phyloP scores from a whole-genome alignment of 257 asterid species.

The Solanum medicagineum region DNA sequence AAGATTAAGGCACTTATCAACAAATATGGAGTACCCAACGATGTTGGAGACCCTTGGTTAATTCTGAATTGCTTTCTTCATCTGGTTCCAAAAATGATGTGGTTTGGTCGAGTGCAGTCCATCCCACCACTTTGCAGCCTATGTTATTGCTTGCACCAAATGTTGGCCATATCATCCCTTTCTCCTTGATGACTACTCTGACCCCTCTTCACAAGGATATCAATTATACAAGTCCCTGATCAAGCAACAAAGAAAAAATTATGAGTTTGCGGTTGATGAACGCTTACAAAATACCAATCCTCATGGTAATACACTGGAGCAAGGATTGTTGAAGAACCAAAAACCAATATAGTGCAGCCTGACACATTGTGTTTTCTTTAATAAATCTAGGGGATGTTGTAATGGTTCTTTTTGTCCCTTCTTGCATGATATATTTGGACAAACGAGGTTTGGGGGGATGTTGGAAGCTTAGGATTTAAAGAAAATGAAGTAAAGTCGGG shows the following conservation, averaged over 20 bases:
- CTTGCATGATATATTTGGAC: constrained; percentile 11
- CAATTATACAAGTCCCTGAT: constrained; percentile 7
- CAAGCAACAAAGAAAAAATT: constrained; percentile 20
- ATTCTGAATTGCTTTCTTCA: background rate
- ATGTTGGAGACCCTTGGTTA: no score
- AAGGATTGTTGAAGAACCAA: background rate
- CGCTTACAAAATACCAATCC: background rate
- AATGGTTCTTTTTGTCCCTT: constrained; percentile 15
- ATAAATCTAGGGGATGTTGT: constrained; percentile 16
- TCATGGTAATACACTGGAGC: constrained; percentile 8
- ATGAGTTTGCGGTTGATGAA: background rate
- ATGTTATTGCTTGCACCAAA: background rate
- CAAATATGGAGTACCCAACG: background rate
- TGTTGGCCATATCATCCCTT: background rate
- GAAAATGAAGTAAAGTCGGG: constrained; percentile 7
- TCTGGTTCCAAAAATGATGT: background rate
- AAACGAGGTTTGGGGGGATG: background rate
- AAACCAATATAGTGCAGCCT: background rate
- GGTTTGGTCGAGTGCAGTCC: background rate
- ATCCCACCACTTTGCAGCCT: background rate
- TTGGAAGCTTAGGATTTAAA: constrained; percentile 8
- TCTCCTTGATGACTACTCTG: background rate
- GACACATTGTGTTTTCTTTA: constrained; percentile 13
- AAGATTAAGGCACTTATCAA: background rate
- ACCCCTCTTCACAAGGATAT: constrained; percentile 7